Percentiles rank a stretch among this genome's conserved stretches.
These are phyloP conservation scores for Lentinula edodes DNA, from an alignment of 768 basidiomycete species.

Conservation along the genomic window DNA sequence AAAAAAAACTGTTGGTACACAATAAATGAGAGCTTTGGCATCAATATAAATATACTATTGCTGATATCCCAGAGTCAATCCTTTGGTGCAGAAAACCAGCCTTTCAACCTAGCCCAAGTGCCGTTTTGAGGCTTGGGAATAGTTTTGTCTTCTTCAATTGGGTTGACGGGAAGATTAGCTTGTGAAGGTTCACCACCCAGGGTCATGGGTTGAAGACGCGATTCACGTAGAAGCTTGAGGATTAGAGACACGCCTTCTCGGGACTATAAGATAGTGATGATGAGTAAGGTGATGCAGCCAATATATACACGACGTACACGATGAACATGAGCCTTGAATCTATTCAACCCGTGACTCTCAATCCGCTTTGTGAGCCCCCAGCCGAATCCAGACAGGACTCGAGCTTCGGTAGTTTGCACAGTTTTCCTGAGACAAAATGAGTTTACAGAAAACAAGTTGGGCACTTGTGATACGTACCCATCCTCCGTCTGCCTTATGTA, in stretches of 20 bases:
- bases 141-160: constrained; percentile 5
- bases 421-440: constrained; percentile 51
- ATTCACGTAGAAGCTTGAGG: constrained; percentile 71
- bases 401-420: constrained; percentile 79
- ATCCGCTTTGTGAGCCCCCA: constrained; percentile 87
- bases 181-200: constrained; percentile 25
- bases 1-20: constrained; percentile 4
- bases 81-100: constrained; percentile 31
- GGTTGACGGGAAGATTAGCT: neutral
- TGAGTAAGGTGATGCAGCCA: neutral
- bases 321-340: constrained; percentile 86
- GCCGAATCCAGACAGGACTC: constrained; percentile 84
- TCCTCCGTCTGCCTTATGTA: constrained; percentile 61
- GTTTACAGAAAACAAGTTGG: neutral
- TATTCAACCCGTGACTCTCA: constrained; percentile 78
- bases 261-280: constrained; percentile 42
- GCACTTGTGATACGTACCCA: constrained; percentile 45
- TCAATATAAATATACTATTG: constrained; percentile 5
- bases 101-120: constrained; percentile 36
- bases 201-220: constrained; percentile 58
- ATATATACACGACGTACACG: constrained; percentile 41
- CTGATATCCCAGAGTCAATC: neutral
- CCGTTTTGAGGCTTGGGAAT: constrained; percentile 7
- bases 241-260: constrained; percentile 86
- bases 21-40: neutral